Conservation (phyloP, 495 filamentous ascomycete species). For the Pseudoneurospora amorphoporcata region DNA sequence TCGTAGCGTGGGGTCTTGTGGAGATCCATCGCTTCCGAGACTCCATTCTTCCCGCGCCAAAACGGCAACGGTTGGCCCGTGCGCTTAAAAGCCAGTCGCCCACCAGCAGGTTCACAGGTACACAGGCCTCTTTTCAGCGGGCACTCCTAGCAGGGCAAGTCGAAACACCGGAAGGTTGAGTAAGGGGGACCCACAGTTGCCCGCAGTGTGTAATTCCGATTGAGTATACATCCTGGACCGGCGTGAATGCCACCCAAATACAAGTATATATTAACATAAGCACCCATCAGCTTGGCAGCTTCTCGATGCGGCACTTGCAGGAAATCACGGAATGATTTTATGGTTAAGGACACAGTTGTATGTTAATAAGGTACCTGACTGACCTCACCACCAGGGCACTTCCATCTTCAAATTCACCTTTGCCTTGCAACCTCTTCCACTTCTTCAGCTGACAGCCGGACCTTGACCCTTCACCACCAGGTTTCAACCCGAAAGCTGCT, state of each 20-base stretch:
- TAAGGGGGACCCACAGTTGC: not conserved
- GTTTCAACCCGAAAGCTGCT: not conserved
- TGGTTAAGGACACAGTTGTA: constrained; percentile 27
- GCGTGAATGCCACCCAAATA: not conserved
- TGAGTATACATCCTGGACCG: not conserved
- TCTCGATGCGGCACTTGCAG: not conserved
- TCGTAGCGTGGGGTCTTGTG: not conserved
- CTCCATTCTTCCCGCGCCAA: not conserved
- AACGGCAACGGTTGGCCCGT: not conserved
- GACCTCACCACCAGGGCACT: constrained; percentile 10
- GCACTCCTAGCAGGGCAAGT: not conserved
- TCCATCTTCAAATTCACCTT: constrained; percentile 7
- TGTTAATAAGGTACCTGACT: constrained; percentile 5
- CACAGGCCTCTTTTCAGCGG: not conserved
- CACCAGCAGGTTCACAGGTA: not conserved
- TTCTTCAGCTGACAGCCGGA: not conserved
- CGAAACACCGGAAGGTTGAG: not conserved
- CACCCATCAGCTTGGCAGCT: not conserved
- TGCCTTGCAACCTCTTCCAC: not conserved
- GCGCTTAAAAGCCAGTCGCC: not conserved
- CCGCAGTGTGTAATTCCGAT: not conserved
- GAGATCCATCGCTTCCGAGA: not conserved
- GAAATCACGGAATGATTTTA: not conserved
- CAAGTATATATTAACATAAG: not conserved
- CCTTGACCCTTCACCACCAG: not conserved